Conservation (phyloP, 495 filamentous ascomycete genomes). For the Sabuloglossum arenarium region DNA sequence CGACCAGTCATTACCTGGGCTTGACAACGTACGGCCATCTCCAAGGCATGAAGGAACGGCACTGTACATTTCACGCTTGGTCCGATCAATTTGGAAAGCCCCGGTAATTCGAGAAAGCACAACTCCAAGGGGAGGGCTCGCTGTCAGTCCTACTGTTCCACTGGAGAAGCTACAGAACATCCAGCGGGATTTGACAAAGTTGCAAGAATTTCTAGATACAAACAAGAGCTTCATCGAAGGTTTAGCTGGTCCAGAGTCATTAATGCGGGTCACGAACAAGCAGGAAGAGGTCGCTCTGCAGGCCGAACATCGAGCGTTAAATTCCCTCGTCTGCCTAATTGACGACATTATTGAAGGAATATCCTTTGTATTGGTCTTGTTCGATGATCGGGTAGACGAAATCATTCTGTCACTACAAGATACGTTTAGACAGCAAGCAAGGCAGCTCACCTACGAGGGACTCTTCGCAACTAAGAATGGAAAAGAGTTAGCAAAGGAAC, state of each 20-base stretch:
- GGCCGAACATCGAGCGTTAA: slow-evolving; percentile 80
- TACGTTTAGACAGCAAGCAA: slow-evolving; percentile 40
- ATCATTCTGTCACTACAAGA: slow-evolving; percentile 66
- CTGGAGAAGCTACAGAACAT: slow-evolving; percentile 46
- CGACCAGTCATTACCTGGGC: slow-evolving; percentile 34
- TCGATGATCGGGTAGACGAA: slow-evolving; percentile 78
- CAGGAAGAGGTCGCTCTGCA: slow-evolving; percentile 81
- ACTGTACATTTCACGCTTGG: slow-evolving; percentile 64
- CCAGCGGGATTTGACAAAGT: slow-evolving; percentile 56
- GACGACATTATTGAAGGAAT: slow-evolving; percentile 84
- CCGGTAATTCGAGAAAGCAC: slow-evolving; percentile 34
- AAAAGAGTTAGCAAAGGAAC: slow-evolving; percentile 79
- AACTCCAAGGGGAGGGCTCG: slow-evolving; percentile 32
- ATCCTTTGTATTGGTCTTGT: slow-evolving; percentile 79
- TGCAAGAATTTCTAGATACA: slow-evolving; percentile 58
- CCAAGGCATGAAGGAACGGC: slow-evolving; percentile 74
- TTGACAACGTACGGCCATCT: slow-evolving; percentile 70
- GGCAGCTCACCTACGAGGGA: slow-evolving; percentile 60
- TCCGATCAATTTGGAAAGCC: slow-evolving; percentile 70
- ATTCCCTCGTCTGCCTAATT: slow-evolving; percentile 63
- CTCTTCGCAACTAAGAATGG: slow-evolving; percentile 63
- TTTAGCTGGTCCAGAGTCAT: slow-evolving; percentile 62
- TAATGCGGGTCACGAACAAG: slow-evolving; percentile 46
- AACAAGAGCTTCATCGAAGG: slow-evolving; percentile 88
- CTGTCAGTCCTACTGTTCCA: slow-evolving; percentile 29